A percentile compares a stretch with the other conserved stretches of the same genome.
Conservation (phyloP, 352 stramenopile genomes). For the Globisporangium orthogonon region DNA sequence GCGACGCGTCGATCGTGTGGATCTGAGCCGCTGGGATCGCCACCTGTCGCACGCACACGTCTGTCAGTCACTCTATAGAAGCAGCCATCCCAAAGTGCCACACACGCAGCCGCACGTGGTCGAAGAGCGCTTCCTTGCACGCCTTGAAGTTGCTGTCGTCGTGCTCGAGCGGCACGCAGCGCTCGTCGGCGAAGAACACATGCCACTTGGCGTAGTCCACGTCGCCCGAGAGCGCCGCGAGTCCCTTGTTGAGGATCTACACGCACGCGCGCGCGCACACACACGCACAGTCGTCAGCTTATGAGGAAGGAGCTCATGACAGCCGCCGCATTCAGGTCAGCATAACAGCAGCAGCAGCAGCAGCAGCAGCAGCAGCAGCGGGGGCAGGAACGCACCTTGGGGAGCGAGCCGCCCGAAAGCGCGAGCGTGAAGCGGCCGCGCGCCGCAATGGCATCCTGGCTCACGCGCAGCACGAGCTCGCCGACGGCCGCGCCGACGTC, state of each 20-base stretch:
- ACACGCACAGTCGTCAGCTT: neutral
- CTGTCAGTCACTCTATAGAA: neutral
- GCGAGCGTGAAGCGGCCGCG: slow-evolving; percentile 75
- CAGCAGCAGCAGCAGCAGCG: neutral
- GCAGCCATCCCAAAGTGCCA: too few species aligned
- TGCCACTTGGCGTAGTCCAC: slow-evolving; percentile 95
- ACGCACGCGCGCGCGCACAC: neutral
- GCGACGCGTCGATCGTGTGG: slow-evolving; percentile 88
- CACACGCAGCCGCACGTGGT: slow-evolving; percentile 38
- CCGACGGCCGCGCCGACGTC: slow-evolving; percentile 55
- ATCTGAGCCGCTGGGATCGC: slow-evolving; percentile 78
- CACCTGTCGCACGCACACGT: slow-evolving; percentile 21
- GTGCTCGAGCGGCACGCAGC: slow-evolving; percentile 90
- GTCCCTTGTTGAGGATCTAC: slow-evolving; percentile 78
- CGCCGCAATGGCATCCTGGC: slow-evolving; percentile 49
- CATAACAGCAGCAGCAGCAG: neutral
- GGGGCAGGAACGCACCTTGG: slow-evolving; percentile 33
- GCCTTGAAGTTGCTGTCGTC: slow-evolving; percentile 95
- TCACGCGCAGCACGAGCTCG: slow-evolving; percentile 58
- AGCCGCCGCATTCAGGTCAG: too few species aligned
- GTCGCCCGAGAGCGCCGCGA: slow-evolving; percentile 64
- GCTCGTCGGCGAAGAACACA: slow-evolving; percentile 97
- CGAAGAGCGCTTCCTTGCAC: slow-evolving; percentile 88
- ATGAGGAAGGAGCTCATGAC: too few species aligned
- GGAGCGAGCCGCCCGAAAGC: slow-evolving; percentile 84